Evolutionary conservation across 257 asterid genomes (phyloP), one percentile per base, ranked within the genome.

Genomic region (Misopates orontium): DNA sequence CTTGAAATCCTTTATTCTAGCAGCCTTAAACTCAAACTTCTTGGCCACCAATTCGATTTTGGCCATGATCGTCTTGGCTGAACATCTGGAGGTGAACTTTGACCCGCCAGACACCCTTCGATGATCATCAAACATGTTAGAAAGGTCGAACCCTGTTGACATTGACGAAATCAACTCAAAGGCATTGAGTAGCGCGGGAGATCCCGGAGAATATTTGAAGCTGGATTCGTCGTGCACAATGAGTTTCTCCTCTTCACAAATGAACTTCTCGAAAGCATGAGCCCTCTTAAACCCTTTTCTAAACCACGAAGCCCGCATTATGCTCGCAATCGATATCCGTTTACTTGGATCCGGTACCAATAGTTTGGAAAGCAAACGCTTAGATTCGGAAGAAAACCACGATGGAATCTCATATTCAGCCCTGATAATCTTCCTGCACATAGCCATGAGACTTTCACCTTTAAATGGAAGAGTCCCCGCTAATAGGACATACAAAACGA

Each of bases 81-180:
- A 68, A 20, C 74, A 63, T 55, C 39, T 71, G 12, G 71, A 62
- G 15, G 65, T 71, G 67, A 78, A 78, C 67, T 71, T 71, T 24
- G 88, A 77, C 14, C 78, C 78, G 4, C 61, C 65, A 59, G 79
- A 78, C 63, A 67, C 60, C 44, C 75, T 56, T 36, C 42, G 42
- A 6, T 28, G 10, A 1, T 66, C 80, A 72, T 82, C 88, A 42
- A 84, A 79, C 73, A 84, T 64, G 62, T 65, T 78, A 14, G 87
- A 84, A 17, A 84, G 74, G 15, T 84, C 87, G 28, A 84, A 71
- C 13, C 86, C 84, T 0, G 78, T 60, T 0, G 83, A 82, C 85
- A 84, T 71, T 0, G 88, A 80, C 11, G 87, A 82, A 13, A 85
- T 85, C 66, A 84, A 66, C 70, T 85, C 81, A 23, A 85, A 85